Conservation (phyloP, 2,329 filamentous ascomycete species). For the Ceratocystis harringtonii region DNA sequence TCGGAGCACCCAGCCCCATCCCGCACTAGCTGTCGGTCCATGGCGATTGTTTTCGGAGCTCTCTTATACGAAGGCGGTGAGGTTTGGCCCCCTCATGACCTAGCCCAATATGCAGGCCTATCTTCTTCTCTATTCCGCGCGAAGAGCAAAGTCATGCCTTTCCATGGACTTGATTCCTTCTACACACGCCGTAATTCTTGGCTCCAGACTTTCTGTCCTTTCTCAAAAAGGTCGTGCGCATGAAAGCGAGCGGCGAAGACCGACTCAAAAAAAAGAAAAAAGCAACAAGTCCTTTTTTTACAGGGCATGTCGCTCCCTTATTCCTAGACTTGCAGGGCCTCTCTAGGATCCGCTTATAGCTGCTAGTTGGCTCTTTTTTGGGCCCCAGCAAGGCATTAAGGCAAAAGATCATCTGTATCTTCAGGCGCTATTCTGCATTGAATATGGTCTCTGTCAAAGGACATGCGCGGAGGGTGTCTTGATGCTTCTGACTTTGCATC, state of each 20-base stretch:
- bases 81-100: not conserved
- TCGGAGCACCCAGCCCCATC: not conserved
- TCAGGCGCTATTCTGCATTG: not conserved
- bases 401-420: no score
- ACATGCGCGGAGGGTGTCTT: not conserved
- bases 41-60: not conserved
- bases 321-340: not conserved
- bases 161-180: not conserved
- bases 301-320: not conserved
- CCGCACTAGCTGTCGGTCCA: not conserved
- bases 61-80: not conserved
- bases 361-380: not conserved
- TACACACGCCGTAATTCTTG: not conserved
- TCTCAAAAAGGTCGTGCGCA: not conserved
- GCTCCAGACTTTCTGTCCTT: not conserved
- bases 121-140: not conserved
- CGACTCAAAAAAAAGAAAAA: not conserved
- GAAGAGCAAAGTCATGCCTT: not conserved
- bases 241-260: constrained; percentile 1
- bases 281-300: not conserved
- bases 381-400: no score
- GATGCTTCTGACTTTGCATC: not conserved
- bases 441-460: not conserved
- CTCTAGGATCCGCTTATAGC: not conserved
- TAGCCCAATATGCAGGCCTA: no score